These are phyloP conservation scores for Clarireedia hainanense DNA, from an alignment of 2,329 filamentous ascomycete species.

Conservation along the genomic window DNA sequence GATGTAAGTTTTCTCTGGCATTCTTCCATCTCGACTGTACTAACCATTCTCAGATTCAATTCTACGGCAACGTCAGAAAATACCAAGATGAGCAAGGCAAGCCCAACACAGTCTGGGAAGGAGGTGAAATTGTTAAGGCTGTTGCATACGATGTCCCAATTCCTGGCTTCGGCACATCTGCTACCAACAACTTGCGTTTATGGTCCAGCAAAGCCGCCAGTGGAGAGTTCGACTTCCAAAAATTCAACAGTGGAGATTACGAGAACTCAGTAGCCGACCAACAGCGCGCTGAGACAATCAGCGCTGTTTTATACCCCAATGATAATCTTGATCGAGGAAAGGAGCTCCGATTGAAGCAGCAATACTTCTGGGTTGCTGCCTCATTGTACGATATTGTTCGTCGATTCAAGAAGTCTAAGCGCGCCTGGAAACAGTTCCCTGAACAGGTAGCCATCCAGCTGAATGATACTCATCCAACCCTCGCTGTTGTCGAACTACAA, in stretches of 20 bases:
- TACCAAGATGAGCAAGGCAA: constrained; percentile 69
- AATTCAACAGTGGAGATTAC: constrained; percentile 98
- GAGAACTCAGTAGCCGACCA: constrained; percentile 95
- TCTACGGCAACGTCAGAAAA: constrained; percentile 81
- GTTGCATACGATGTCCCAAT: constrained; percentile 91
- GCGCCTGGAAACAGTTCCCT: constrained; percentile 83
- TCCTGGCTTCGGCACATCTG: constrained; percentile 80
- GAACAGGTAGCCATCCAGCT: constrained; percentile 96
- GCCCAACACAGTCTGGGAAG: constrained; percentile 71
- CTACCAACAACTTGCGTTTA: constrained; percentile 91
- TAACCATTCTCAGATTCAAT: constrained; percentile 57
- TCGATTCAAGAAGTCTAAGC: constrained; percentile 94
- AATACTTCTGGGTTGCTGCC: constrained; percentile 99
- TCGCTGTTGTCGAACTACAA: constrained; percentile 92
- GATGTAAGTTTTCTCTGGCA: constrained; percentile 48
- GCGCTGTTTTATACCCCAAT: constrained; percentile 93
- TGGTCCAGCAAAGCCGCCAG: constrained; percentile 98
- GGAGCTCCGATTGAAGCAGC: constrained; percentile 94
- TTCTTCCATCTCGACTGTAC: constrained; percentile 13
- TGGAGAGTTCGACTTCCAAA: constrained; percentile 98
- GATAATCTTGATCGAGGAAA: constrained; percentile 96
- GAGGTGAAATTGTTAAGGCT: constrained; percentile 84
- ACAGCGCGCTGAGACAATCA: constrained; percentile 98
- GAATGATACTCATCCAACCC: constrained; percentile 94
- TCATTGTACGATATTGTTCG: constrained; percentile 94